Evolutionary conservation across 225 moss, liverwort and hornwort genomes (phyloP).

Genomic region (Antitrichia curtipendula): DNA sequence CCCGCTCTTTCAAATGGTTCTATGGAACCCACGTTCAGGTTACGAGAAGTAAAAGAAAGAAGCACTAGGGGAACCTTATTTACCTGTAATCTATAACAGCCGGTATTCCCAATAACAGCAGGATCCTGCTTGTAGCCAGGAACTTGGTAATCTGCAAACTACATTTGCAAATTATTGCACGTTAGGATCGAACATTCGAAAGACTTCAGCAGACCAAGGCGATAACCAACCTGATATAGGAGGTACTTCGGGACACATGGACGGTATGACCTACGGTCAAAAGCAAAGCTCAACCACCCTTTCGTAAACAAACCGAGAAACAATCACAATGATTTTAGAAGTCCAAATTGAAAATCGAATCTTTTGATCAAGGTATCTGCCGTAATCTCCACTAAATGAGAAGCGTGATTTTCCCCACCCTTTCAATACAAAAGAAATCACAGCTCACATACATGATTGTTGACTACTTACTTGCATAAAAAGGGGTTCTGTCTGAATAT

Average conservation of each 20-base stretch:
- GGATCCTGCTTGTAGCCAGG: conserved; percentile 55
- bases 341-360: background rate
- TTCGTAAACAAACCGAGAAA: background rate
- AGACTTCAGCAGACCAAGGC: background rate
- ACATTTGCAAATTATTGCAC: background rate
- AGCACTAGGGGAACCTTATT: background rate
- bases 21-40: background rate
- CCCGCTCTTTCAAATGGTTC: background rate
- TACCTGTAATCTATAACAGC: conserved; percentile 53
- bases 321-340: background rate
- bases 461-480: conserved; percentile 48
- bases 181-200: background rate
- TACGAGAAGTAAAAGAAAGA: background rate
- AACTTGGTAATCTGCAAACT: conserved; percentile 56
- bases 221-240: background rate
- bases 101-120: conserved; percentile 29
- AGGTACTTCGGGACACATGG: background rate
- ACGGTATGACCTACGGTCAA: background rate
- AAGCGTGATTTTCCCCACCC: background rate
- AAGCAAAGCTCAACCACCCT: background rate
- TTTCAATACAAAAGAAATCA: background rate
- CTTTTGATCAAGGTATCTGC: background rate
- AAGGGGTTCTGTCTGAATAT: conserved; percentile 58
- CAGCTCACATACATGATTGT: background rate
- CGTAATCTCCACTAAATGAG: background rate